Conservation (phyloP, 2,329 filamentous ascomycete species). For the Ascosphaera acerosa region DNA sequence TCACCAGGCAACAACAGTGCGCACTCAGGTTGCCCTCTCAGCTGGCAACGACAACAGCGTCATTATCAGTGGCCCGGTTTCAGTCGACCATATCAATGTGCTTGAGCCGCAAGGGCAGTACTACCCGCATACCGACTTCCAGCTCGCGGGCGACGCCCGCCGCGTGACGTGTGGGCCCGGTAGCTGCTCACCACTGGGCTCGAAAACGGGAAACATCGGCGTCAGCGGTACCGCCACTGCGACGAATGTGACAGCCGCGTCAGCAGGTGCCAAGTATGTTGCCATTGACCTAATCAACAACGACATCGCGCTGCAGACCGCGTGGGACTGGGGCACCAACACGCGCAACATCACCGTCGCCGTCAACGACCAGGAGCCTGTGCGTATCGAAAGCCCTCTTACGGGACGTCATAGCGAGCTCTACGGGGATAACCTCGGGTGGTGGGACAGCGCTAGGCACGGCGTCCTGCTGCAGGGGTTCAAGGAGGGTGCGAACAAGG, state of each 20-base stretch:
- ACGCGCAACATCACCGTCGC: conserved; percentile 25
- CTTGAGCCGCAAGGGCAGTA: background rate
- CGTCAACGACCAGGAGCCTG: conserved; percentile 20
- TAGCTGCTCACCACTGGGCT: conserved; percentile 21
- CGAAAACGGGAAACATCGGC: conserved; percentile 19
- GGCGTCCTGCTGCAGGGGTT: conserved; percentile 23
- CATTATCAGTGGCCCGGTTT: background rate
- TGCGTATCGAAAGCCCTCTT: conserved; percentile 26
- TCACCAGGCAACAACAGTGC: background rate
- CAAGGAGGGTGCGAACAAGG: conserved; percentile 16
- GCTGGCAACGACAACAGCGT: background rate
- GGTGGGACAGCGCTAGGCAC: conserved; percentile 25
- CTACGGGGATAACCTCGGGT: conserved; percentile 21
- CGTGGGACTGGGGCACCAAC: conserved; percentile 23
- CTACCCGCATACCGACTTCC: background rate
- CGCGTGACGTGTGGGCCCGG: background rate
- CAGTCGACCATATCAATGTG: background rate
- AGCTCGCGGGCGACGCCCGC: background rate
- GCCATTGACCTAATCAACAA: conserved; percentile 29
- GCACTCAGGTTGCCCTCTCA: background rate
- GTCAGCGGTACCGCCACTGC: conserved; percentile 11
- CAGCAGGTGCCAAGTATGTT: conserved; percentile 16
- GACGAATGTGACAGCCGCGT: conserved; percentile 10
- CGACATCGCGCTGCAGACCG: conserved; percentile 20
- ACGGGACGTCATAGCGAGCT: conserved; percentile 14